Evolutionary conservation across 495 filamentous ascomycete species (phyloP), one percentile per base, ranked within the genome.

Genomic region (Amorphotheca resinae): DNA sequence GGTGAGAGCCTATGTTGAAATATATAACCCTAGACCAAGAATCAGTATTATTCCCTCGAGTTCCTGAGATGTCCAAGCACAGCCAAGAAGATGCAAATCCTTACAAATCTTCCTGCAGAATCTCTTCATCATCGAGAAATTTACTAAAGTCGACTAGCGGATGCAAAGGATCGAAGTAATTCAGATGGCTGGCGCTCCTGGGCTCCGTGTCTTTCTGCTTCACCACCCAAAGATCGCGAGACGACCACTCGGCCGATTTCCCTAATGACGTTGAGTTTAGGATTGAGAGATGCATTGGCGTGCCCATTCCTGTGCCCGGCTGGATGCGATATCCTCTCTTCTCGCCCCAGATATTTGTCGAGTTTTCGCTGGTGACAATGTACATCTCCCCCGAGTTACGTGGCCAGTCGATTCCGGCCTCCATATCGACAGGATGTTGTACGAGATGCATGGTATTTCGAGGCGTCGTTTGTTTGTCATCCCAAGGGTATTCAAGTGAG

Each of bases 1-100:
- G 74, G 49, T 77, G 71, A 61, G 70, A 74, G 14, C 73, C 73
- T 6, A 78, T 56, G 48, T 74, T 73, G 50, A 74, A 63, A 57
- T 64, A 70, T n/a, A 71, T 33, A 30, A 71, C 67, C 9, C 42
- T 45, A 18, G 9, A 3, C 31, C n/a, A 28, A 37, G 5, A 9
- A 11, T 18, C 34, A 21, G 16, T 15, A 34, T 33, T 50, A 45
- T 31, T 42, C 38, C 21, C 16, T 14, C n/a, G 12, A 36, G 20
- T 21, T 15, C 20, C 38, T n/a, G n/a, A 30, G 15, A 9, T 17
- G 18, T 2, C 18, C 17, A 30, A 6, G 25, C 5, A 28, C 11
- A 11, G 25, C 25, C 11, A 28, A 5, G 25, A 15, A 30, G 23
- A 32, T 25, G 4, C 30, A 43, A 31, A 32, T 53, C 45, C 43